Evolutionary conservation across 2,329 filamentous ascomycete species (phyloP).

Genomic region (Metarhizium guizhouense): DNA sequence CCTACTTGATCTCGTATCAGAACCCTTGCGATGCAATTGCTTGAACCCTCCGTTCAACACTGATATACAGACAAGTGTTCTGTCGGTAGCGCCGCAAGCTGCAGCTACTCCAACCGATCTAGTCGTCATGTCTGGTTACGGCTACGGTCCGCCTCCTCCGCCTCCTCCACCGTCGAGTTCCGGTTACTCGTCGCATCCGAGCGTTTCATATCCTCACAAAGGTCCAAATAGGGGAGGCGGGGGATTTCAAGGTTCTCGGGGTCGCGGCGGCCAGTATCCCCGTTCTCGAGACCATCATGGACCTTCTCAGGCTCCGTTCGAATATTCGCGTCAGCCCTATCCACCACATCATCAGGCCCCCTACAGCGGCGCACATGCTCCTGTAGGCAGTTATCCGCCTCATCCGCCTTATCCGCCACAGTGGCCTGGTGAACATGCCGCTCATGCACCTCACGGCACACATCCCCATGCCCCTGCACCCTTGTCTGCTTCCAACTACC

Average conservation of each 20-base stretch:
- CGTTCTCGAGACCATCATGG: conserved; percentile 32
- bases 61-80: conserved; percentile 12
- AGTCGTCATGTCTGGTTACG: conserved; percentile 37
- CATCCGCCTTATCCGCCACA: conserved; percentile 29
- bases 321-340: conserved; percentile 32
- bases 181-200: conserved; percentile 30
- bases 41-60: not conserved
- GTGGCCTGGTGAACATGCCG: conserved; percentile 30
- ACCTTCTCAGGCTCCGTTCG: conserved; percentile 30
- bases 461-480: conserved; percentile 37
- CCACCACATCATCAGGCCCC: conserved; percentile 19
- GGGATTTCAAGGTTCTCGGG: conserved; percentile 26
- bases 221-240: conserved; percentile 31
- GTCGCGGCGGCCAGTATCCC: conserved; percentile 30
- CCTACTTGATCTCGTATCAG: not conserved
- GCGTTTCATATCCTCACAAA: conserved; percentile 28
- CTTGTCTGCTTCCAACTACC: conserved; percentile 45
- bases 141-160: conserved; percentile 41
- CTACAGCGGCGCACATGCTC: conserved; percentile 25
- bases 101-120: not conserved
- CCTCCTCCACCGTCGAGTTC: conserved; percentile 27
- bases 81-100: conserved; percentile 7
- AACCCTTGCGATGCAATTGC: not conserved
- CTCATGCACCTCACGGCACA: conserved; percentile 27
- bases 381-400: conserved; percentile 27